Percentiles rank a stretch among this genome's conserved stretches.
phyloP scores from a whole-genome alignment of 2,329 filamentous ascomycete genomes.

The Tricladium varicosporioides region DNA sequence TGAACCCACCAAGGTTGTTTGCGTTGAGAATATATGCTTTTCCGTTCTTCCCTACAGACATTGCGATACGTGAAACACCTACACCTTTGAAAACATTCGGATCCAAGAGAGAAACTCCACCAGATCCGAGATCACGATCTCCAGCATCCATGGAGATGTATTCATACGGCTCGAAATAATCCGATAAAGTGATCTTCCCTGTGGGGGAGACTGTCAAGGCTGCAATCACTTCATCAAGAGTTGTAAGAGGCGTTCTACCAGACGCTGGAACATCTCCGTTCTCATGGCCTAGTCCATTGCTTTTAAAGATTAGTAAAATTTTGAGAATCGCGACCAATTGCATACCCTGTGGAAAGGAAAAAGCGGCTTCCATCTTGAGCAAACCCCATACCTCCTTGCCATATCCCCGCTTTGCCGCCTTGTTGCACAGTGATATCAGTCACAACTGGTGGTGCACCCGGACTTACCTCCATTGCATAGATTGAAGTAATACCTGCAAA shows the following conservation, averaged over 20 bases:
- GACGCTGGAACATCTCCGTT: conserved; percentile 37
- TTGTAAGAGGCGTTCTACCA: conserved; percentile 34
- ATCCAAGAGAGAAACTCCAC: conserved; percentile 43
- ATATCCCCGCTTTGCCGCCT: conserved; percentile 41
- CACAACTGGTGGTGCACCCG: conserved; percentile 36
- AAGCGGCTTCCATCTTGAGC: conserved; percentile 34
- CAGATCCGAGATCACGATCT: conserved; percentile 49
- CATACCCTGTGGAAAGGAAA: conserved; percentile 32
- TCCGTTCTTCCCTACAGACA: conserved; percentile 50
- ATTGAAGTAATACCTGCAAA: conserved; percentile 31
- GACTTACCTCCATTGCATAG: conserved; percentile 42
- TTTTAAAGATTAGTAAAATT: conserved; percentile 25
- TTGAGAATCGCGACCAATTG: conserved; percentile 2
- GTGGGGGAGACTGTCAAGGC: conserved; percentile 42
- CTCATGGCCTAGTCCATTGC: conserved; percentile 34
- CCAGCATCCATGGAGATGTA: conserved; percentile 49
- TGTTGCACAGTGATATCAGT: conserved; percentile 32
- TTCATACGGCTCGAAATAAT: conserved; percentile 55
- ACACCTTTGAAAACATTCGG: conserved; percentile 43
- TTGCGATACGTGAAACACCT: conserved; percentile 45
- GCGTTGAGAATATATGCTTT: conserved; percentile 44
- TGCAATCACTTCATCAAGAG: conserved; percentile 45
- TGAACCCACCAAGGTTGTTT: conserved; percentile 35
- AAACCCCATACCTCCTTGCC: conserved; percentile 38
- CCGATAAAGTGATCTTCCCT: conserved; percentile 45